Conservation (phyloP, 179 eudicot genomes). For the Gypsophila paniculata region DNA sequence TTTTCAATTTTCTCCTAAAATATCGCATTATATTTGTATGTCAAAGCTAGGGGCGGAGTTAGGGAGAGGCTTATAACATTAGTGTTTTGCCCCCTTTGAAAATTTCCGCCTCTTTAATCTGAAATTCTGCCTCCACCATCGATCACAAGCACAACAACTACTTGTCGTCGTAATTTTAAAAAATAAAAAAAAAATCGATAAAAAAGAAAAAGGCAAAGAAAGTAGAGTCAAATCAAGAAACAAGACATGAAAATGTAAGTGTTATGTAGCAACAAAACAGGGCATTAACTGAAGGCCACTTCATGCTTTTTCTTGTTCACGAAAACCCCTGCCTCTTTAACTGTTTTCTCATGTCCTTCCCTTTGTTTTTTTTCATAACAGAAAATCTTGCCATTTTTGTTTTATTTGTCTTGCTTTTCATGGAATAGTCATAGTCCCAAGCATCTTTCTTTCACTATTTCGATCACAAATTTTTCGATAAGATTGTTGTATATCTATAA, state of each 20-base stretch:
- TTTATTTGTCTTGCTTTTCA: constrained; percentile 28
- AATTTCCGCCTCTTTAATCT: no score
- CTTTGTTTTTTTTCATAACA: not conserved
- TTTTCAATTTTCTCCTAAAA: no score
- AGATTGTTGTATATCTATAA: no score
- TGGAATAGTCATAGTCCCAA: constrained; percentile 27
- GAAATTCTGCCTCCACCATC: no score
- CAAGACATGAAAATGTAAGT: constrained; percentile 8
- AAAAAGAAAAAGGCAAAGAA: not conserved
- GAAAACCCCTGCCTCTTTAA: constrained; percentile 2
- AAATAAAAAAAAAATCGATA: not conserved
- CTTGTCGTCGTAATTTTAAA: no score
- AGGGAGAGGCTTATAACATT: no score
- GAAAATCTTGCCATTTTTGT: constrained; percentile 8
- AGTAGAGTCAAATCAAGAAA: constrained; percentile 31
- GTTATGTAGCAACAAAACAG: constrained; percentile 14
- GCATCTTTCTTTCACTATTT: constrained; percentile 3
- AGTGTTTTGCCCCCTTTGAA: no score
- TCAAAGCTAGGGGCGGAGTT: no score
- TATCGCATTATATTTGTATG: no score
- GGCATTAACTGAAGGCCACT: constrained; percentile 23
- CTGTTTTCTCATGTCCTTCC: not conserved
- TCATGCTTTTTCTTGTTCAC: constrained; percentile 13
- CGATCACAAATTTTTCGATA: no score
- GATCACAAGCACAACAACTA: no score